These are phyloP conservation scores for Ailanthus altissimus DNA, from an alignment of 345 rosid species.

Conservation along the genomic window DNA sequence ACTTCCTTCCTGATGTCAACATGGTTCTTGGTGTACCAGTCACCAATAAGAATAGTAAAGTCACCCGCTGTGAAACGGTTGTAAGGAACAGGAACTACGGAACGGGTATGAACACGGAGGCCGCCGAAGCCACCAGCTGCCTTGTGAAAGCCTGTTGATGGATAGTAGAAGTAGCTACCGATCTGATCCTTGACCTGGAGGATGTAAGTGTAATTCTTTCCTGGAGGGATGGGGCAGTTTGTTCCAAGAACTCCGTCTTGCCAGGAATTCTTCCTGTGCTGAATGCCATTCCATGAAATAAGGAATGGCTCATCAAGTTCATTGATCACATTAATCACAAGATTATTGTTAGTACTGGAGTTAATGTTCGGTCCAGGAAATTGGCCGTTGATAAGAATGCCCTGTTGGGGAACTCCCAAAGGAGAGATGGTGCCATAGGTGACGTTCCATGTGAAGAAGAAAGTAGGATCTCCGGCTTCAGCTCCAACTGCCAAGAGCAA, in stretches of 20 bases:
- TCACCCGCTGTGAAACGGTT: slow-evolving; percentile 60
- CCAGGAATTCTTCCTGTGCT: slow-evolving; percentile 88
- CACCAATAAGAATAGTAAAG: slow-evolving; percentile 53
- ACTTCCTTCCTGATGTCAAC: slow-evolving; percentile 42
- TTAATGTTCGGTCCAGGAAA: slow-evolving; percentile 84
- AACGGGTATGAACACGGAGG: slow-evolving; percentile 65
- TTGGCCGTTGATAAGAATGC: slow-evolving; percentile 67
- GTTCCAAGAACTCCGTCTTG: slow-evolving; percentile 73
- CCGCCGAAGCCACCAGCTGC: slow-evolving; percentile 74
- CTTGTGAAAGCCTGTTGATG: slow-evolving; percentile 53
- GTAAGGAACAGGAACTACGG: slow-evolving; percentile 73
- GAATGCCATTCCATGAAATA: slow-evolving; percentile 72
- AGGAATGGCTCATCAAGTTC: slow-evolving; percentile 70
- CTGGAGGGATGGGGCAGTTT: slow-evolving; percentile 68
- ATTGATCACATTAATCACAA: slow-evolving; percentile 72
- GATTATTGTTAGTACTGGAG: slow-evolving; percentile 70
- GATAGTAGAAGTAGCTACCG: slow-evolving; percentile 73
- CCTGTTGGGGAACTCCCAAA: slow-evolving; percentile 63
- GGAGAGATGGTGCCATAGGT: slow-evolving; percentile 65
- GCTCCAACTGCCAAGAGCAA: slow-evolving; percentile 47
- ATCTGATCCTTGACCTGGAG: slow-evolving; percentile 94
- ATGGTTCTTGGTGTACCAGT: slow-evolving; percentile 67
- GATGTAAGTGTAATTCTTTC: slow-evolving; percentile 70
- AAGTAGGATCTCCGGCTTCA: slow-evolving; percentile 60
- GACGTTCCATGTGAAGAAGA: slow-evolving; percentile 66